A percentile compares a stretch with the other conserved stretches of the same genome.
phyloP scores from a whole-genome alignment of 2,329 filamentous ascomycete species.

The Verticillium nonalfalfae region DNA sequence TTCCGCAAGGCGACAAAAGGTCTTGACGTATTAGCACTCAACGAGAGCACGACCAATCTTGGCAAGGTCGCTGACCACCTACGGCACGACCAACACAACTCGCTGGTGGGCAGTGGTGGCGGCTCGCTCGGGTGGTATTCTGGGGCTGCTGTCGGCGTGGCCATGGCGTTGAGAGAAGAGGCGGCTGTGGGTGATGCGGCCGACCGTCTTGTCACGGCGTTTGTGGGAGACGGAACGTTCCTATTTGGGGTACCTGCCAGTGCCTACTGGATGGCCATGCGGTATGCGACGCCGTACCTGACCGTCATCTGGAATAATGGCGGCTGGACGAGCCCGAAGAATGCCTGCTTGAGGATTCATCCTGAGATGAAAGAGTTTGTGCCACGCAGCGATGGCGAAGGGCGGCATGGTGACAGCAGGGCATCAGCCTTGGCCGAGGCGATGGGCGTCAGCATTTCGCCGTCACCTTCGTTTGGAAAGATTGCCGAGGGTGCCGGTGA shows the following conservation, averaged over 20 bases:
- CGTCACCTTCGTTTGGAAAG: slow-evolving; percentile 13
- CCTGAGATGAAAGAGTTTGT: slow-evolving; percentile 7
- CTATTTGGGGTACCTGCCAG: slow-evolving; percentile 12
- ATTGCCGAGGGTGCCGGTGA: slow-evolving; percentile 14
- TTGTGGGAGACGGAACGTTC: slow-evolving; percentile 13
- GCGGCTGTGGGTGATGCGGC: not conserved
- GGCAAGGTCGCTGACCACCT: slow-evolving; percentile 51
- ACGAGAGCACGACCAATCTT: slow-evolving; percentile 48
- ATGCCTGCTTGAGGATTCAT: slow-evolving; percentile 11
- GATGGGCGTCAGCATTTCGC: slow-evolving; percentile 10
- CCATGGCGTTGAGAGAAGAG: slow-evolving; percentile 11
- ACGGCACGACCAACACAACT: slow-evolving; percentile 35
- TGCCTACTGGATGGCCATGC: slow-evolving; percentile 13
- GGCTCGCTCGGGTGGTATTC: slow-evolving; percentile 26
- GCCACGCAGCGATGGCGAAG: not conserved
- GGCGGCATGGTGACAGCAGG: not conserved
- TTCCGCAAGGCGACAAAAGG: slow-evolving; percentile 45
- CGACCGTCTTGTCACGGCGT: slow-evolving; percentile 7
- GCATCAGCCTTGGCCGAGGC: slow-evolving; percentile 8
- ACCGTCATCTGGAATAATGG: slow-evolving; percentile 15
- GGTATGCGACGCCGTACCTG: slow-evolving; percentile 11
- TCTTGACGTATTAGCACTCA: slow-evolving; percentile 57
- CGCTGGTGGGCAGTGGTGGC: slow-evolving; percentile 22
- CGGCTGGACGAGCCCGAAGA: slow-evolving; percentile 11
- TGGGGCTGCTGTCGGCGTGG: slow-evolving; percentile 23